Base-by-base conservation (phyloP, 805 yeast species). In the Debaryomyces tyrocola region DNA sequence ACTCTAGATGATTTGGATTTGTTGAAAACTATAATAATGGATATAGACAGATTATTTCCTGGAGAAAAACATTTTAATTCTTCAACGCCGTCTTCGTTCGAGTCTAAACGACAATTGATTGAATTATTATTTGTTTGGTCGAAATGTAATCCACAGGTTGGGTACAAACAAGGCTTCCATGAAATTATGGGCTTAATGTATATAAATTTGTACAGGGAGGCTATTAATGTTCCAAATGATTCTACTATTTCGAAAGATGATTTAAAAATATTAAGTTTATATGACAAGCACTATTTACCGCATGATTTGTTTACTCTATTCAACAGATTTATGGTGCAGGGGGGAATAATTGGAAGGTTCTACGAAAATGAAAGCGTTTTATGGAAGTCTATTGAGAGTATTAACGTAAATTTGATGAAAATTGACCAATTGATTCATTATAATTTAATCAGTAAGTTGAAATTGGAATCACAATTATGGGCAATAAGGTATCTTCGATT, bases 151-250 rank as follows among this genome's bases (percentile, higher is more conserved):
- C 72, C 77, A 1, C 66, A 57, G 6, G 61, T 78, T 27, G 76
- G 79, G n/a, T 76, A 76, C 50, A 74, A 72, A 50, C 84, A 80
- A 56, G 84, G 84, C 0, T 57, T 78, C 41, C 84, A 80, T 60
- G 84, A 80, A 55, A 61, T 79, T 4, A 60, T 74, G 43, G 84
- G 83, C 1, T 55, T 79, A 44, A 64, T 80, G 6, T 78, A 67
- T 54, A 62, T 74, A 15, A 68, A 67, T 43, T 51, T 78, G 14
- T 53, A 61, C 47, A 52, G 55, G 6, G 82, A 77, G 49, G 57
- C 74, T 3, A 55, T 64, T 31, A 46, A 43, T 20, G 59, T 63
- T 14, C 62, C 69, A 2, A 58, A 45, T 11, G 59, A 63, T 10
- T 58, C 60, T 33, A 54, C 66, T 0, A 50, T 62, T 21, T 54